These are phyloP conservation scores for Polygonum aviculare DNA, from an alignment of 148 eudicot species.

Conservation along the genomic window DNA sequence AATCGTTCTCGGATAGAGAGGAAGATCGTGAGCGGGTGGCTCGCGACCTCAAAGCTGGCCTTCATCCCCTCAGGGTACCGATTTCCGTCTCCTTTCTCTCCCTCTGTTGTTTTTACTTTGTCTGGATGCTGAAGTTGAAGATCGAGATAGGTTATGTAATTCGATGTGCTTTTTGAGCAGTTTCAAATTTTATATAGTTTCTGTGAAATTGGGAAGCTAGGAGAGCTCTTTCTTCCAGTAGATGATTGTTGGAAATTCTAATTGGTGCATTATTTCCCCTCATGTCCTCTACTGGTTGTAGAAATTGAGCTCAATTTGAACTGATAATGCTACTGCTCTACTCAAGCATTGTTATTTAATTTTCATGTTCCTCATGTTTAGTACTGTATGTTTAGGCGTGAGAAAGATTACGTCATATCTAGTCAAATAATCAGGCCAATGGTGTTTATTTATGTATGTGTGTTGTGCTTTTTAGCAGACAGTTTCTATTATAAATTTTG, in stretches of 20 bases:
- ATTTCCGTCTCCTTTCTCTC: not conserved
- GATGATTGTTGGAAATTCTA: not conserved
- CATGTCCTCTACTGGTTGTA: not conserved
- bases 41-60: conserved; percentile 73
- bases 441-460: not conserved
- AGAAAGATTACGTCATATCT: no score
- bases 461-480: not conserved
- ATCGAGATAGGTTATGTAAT: not conserved
- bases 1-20: conserved; percentile 25
- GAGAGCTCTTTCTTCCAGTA: not conserved
- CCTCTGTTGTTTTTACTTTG: not conserved
- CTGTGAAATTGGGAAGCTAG: not conserved
- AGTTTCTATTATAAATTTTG: not conserved
- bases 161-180: not conserved
- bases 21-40: conserved; percentile 62
- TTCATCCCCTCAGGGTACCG: conserved; percentile 76
- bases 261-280: not conserved
- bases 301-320: conserved; percentile 2
- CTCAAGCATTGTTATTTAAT: not conserved
- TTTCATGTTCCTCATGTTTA: not conserved
- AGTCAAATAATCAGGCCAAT: not conserved
- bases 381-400: no score
- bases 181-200: not conserved
- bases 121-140: not conserved
- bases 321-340: not conserved